A percentile compares a stretch with the other conserved stretches of the same genome.
phyloP scores from a whole-genome alignment of 139 green algal species.

The Parachlorella kessleri region DNA sequence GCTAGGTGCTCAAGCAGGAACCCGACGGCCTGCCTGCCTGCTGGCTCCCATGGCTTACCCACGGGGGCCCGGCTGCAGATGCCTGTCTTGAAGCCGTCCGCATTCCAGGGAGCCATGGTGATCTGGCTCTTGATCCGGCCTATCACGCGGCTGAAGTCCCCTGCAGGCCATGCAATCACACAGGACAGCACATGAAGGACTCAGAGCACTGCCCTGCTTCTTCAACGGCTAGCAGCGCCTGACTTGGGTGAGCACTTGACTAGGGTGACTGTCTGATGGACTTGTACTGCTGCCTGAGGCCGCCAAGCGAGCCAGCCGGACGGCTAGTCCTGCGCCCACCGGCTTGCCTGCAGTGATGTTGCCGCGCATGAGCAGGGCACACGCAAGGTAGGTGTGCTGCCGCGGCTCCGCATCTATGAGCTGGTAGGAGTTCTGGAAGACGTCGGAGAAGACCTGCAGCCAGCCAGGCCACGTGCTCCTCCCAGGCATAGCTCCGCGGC shows the following conservation, averaged over 20 bases:
- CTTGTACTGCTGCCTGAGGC: no score
- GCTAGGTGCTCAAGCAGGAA: no score
- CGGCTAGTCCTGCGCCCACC: no score
- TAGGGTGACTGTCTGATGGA: no score
- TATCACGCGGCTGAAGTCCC: slow-evolving; percentile 78
- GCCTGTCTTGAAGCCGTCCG: slow-evolving; percentile 80
- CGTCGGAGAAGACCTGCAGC: slow-evolving; percentile 67
- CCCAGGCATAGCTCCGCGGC: slow-evolving; percentile 56
- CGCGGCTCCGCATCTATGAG: slow-evolving; percentile 66
- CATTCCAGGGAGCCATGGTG: slow-evolving; percentile 79
- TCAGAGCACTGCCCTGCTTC: no score
- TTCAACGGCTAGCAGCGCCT: no score
- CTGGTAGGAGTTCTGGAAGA: slow-evolving; percentile 66
- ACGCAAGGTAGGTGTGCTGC: slow-evolving; percentile 70
- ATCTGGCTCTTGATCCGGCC: slow-evolving; percentile 56
- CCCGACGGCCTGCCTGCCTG: no score
- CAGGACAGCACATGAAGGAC: no score
- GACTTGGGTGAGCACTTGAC: no score
- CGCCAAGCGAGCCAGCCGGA: no score
- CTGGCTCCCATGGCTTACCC: slow-evolving; percentile 33
- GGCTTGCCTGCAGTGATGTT: slow-evolving; percentile 49
- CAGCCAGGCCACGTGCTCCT: background rate
- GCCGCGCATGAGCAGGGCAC: slow-evolving; percentile 70
- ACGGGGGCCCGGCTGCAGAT: slow-evolving; percentile 70
- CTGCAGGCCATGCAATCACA: no score